Evolutionary conservation across 495 filamentous ascomycete species (phyloP), one percentile per base, ranked within the genome.

Genomic region (Lepidopterella palustris): DNA sequence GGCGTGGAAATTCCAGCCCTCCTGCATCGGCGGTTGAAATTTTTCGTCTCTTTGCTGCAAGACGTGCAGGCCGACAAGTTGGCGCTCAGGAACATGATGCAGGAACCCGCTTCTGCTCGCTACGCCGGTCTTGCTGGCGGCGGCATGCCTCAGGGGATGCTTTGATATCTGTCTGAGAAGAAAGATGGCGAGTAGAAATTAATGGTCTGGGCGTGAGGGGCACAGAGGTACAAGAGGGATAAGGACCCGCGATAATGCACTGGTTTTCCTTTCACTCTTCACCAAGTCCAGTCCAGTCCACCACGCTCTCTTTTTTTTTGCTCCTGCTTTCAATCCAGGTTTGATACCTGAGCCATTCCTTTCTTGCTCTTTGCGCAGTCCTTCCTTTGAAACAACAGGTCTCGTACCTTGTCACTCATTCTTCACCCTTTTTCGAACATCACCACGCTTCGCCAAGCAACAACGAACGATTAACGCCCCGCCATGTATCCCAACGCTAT

Each of bases 331-430:
- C 27, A 26, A 45, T 57, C 55, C 20, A 48, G 57, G 51, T 59
- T 59, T 59, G 47, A 59, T 42, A 59, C 51, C 57, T 48, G 32
- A 20, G 26, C n/a, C 47, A 49, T 50, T 50, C 47, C 47, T 50
- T 42, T 18, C 5, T 25, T 24, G 21, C 23, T 50, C 18, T 50
- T 50, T 50, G 47, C 24, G 47, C 24, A 20, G 35, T 53, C 27
- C 9, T 28, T 53, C 55, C 49, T 29, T 42, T 9, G 21, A 13
- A 9, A 24, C 24, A 18, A 26, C 55, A n/a, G n/a, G n/a, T n/a
- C 25, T 15, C 35, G 23, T 23, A 29, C 51, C 13, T 61, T n/a
- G 52, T 18, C 11, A 25, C 47, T 25, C 18, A n/a, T n/a, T n/a
- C n/a, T n/a, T n/a, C n/a, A n/a, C n/a, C n/a, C n/a, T n/a, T 31